Percentiles rank a stretch among this genome's conserved stretches.
phyloP scores from a whole-genome alignment of 2,329 filamentous ascomycete genomes.

The Cladobotryum mycophilum region DNA sequence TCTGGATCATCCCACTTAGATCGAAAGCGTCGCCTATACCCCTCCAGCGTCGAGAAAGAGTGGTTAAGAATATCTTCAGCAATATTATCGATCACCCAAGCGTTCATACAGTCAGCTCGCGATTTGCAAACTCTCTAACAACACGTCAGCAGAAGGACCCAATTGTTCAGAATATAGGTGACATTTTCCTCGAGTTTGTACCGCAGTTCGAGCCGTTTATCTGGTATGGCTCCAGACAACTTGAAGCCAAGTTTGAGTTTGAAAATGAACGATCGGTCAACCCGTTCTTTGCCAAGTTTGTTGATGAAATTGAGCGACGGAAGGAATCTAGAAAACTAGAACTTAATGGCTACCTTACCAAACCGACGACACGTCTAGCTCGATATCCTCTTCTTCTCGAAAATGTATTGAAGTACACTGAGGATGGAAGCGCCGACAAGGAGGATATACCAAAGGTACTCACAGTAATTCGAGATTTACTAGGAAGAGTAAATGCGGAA shows the following conservation, averaged over 20 bases:
- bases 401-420: slow-evolving; percentile 85
- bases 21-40: slow-evolving; percentile 82
- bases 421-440: slow-evolving; percentile 82
- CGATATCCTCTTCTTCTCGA: slow-evolving; percentile 90
- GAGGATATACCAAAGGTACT: slow-evolving; percentile 89
- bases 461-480: slow-evolving; percentile 75
- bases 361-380: slow-evolving; percentile 90
- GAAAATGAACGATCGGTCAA: slow-evolving; percentile 92
- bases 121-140: slow-evolving; percentile 81
- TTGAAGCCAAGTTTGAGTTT: slow-evolving; percentile 97
- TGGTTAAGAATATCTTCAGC: slow-evolving; percentile 90
- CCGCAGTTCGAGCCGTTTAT: slow-evolving; percentile 95
- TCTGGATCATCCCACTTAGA: slow-evolving; percentile 92
- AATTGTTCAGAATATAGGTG: slow-evolving; percentile 82
- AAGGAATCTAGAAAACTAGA: slow-evolving; percentile 97
- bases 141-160: slow-evolving; percentile 84
- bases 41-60: slow-evolving; percentile 77
- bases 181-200: slow-evolving; percentile 89
- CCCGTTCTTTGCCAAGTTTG: slow-evolving; percentile 77
- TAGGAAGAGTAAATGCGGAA: slow-evolving; percentile 85
- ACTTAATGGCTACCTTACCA: slow-evolving; percentile 94
- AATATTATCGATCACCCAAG: slow-evolving; percentile 80
- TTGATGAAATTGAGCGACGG: slow-evolving; percentile 90
- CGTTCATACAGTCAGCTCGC: slow-evolving; percentile 85
- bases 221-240: slow-evolving; percentile 87